Percentiles rank a stretch among this genome's conserved stretches.
Evolutionary conservation across 2,329 filamentous ascomycete genomes (phyloP).

Genomic region (Stemphylium lycopersici): DNA sequence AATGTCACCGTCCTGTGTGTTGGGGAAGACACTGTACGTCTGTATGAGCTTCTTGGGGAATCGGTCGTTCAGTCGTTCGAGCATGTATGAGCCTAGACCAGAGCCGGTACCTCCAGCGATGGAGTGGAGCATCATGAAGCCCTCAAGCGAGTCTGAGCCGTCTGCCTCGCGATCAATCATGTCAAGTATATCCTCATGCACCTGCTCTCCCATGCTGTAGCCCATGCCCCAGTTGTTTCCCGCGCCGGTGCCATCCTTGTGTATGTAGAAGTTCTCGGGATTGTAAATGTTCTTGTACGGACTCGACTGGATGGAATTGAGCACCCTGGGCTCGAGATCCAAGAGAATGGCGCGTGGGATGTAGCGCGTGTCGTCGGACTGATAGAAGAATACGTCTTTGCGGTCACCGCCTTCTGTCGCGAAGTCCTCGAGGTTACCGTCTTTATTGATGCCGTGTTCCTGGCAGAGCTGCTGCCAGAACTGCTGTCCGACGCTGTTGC

Average conservation of each 20-base stretch:
- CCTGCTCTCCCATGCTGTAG: constrained; percentile 87
- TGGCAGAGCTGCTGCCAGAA: constrained; percentile 99
- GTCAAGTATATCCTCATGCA: constrained; percentile 97
- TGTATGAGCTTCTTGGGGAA: constrained; percentile 99
- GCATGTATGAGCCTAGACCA: constrained; percentile 90
- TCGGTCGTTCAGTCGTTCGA: constrained; percentile 93
- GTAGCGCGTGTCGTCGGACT: constrained; percentile 96
- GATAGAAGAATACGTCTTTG: constrained; percentile 99
- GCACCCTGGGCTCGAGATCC: constrained; percentile 90
- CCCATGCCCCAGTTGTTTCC: constrained; percentile 99
- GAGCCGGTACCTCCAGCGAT: constrained; percentile 97
- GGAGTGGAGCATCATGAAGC: constrained; percentile 98
- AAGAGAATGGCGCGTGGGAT: constrained; percentile 95
- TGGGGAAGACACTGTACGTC: constrained; percentile 97
- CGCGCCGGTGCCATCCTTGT: constrained; percentile 89
- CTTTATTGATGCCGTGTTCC: constrained; percentile 96
- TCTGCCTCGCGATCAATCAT: constrained; percentile 99
- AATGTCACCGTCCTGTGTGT: constrained; percentile 87
- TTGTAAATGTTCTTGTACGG: constrained; percentile 99
- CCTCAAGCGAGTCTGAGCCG: constrained; percentile 95
- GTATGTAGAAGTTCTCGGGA: constrained; percentile 97
- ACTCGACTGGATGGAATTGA: constrained; percentile 89
- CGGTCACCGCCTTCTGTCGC: constrained; percentile 96
- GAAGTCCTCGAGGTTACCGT: constrained; percentile 97
- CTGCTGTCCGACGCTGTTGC: constrained; percentile 97